Conservation (phyloP, 2,329 filamentous ascomycete genomes). For the Verticillium albo-atrum region DNA sequence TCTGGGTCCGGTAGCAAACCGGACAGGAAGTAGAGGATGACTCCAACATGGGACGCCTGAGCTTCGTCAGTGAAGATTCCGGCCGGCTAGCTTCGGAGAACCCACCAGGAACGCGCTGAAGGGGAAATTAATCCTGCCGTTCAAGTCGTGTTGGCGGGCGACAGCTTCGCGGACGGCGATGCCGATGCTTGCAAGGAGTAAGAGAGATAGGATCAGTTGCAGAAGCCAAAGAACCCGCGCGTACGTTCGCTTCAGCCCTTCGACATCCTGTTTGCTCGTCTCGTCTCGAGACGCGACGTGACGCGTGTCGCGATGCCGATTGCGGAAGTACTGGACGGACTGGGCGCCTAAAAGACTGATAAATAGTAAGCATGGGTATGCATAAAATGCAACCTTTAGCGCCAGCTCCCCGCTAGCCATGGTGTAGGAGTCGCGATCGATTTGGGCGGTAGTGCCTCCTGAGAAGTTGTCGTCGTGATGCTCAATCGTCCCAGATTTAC, state of each 20-base stretch:
- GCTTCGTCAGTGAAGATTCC: slow-evolving; percentile 1
- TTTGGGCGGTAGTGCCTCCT: too few species aligned
- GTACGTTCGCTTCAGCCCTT: slow-evolving; percentile 22
- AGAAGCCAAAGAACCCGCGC: slow-evolving; percentile 28
- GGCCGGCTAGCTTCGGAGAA: background rate
- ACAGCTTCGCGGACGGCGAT: slow-evolving; percentile 26
- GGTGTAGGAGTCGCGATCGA: background rate
- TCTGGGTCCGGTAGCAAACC: slow-evolving; percentile 38
- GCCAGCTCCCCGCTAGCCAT: slow-evolving; percentile 30
- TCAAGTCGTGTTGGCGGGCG: slow-evolving; percentile 16
- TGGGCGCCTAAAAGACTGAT: slow-evolving; percentile 29
- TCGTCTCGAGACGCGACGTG: slow-evolving; percentile 14
- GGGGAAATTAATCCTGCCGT: slow-evolving; percentile 25
- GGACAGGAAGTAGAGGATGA: slow-evolving; percentile 35
- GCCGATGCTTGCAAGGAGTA: slow-evolving; percentile 29
- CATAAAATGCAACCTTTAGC: slow-evolving; percentile 33
- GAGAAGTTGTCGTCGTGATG: too few species aligned
- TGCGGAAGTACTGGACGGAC: slow-evolving; percentile 29
- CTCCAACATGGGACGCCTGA: slow-evolving; percentile 33
- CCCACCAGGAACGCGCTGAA: slow-evolving; percentile 35
- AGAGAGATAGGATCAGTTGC: slow-evolving; percentile 25
- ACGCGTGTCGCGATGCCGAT: slow-evolving; percentile 21
- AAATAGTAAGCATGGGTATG: slow-evolving; percentile 35
- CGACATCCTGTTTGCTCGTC: slow-evolving; percentile 22
- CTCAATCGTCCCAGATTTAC: too few species aligned